Conservation (phyloP, 495 filamentous ascomycete species). For the Symbiotaphrina buchneri region DNA sequence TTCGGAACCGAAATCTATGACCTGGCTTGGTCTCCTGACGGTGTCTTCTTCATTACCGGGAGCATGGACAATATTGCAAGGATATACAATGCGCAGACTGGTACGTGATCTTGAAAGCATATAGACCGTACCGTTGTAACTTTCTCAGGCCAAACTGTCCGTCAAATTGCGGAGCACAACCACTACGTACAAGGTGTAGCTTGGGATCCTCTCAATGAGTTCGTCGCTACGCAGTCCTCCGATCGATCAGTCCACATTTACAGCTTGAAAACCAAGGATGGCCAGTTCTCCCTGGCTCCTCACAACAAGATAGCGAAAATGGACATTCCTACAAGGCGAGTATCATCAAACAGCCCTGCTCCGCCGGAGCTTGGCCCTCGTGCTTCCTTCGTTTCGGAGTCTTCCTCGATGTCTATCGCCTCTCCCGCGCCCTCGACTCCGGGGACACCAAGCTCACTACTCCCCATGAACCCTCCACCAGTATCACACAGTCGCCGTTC, state of each 20-base stretch:
- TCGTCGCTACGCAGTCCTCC: conserved; percentile 92
- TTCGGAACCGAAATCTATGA: conserved; percentile 91
- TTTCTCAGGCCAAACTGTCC: conserved; percentile 54
- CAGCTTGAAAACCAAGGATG: conserved; percentile 85
- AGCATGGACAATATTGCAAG: conserved; percentile 98
- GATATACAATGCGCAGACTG: conserved; percentile 88
- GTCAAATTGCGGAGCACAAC: conserved; percentile 96
- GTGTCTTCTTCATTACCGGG: conserved; percentile 86
- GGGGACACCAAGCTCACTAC: conserved; percentile 73
- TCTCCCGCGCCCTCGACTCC: conserved; percentile 84
- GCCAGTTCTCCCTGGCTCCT: conserved; percentile 70
- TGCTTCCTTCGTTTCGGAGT: conserved; percentile 32
- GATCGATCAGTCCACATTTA: conserved; percentile 97
- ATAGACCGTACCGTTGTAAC: conserved; percentile 7
- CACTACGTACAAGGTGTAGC: conserved; percentile 98
- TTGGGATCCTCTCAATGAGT: conserved; percentile 97
- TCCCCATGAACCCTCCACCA: conserved; percentile 94
- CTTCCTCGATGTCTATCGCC: conserved; percentile 32
- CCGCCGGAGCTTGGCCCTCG: conserved; percentile 51
- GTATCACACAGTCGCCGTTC: conserved; percentile 82
- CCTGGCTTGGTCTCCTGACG: conserved; percentile 94
- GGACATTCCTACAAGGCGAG: conserved; percentile 73
- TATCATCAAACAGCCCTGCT: conserved; percentile 82
- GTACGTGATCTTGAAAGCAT: conserved; percentile 21
- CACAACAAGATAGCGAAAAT: conserved; percentile 61